Percentiles rank a stretch among this genome's conserved stretches.
Evolutionary conservation across 768 basidiomycete species (phyloP).

Genomic region (Vararia minispora): DNA sequence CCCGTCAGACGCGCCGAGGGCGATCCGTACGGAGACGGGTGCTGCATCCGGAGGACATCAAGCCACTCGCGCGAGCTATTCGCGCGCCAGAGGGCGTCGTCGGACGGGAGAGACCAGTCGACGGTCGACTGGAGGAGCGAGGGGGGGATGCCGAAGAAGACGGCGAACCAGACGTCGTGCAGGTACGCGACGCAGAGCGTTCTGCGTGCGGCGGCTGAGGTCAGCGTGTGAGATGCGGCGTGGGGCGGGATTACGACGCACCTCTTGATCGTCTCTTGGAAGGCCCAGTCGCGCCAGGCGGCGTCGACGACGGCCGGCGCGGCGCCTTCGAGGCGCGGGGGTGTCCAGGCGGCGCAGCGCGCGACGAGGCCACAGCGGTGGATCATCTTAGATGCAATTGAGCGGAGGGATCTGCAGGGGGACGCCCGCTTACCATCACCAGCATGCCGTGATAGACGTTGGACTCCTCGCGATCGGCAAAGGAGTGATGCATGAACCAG

Average conservation of each 20-base stretch:
- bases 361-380: constrained; percentile 26
- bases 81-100: constrained; percentile 38
- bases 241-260: constrained; percentile 18
- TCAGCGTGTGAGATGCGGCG: not conserved
- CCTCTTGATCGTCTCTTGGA: constrained; percentile 42
- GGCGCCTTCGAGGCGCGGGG: constrained; percentile 16
- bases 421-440: constrained; percentile 29
- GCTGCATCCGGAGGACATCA: constrained; percentile 25
- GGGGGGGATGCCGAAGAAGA: constrained; percentile 35
- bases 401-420: not conserved
- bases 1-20: constrained; percentile 7
- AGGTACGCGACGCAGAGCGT: constrained; percentile 29
- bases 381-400: constrained; percentile 17
- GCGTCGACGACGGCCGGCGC: constrained; percentile 24
- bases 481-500: constrained; percentile 34
- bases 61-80: constrained; percentile 35
- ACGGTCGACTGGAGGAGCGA: constrained; percentile 35
- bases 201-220: constrained; percentile 3
- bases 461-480: constrained; percentile 30
- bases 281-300: constrained; percentile 41
- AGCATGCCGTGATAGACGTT: constrained; percentile 42
- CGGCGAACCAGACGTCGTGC: constrained; percentile 38
- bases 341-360: constrained; percentile 30
- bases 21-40: constrained; percentile 21
- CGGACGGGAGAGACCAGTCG: constrained; percentile 36